phyloP scores from a whole-genome alignment of 345 rosid genomes.

The Salix koriyanagi region DNA sequence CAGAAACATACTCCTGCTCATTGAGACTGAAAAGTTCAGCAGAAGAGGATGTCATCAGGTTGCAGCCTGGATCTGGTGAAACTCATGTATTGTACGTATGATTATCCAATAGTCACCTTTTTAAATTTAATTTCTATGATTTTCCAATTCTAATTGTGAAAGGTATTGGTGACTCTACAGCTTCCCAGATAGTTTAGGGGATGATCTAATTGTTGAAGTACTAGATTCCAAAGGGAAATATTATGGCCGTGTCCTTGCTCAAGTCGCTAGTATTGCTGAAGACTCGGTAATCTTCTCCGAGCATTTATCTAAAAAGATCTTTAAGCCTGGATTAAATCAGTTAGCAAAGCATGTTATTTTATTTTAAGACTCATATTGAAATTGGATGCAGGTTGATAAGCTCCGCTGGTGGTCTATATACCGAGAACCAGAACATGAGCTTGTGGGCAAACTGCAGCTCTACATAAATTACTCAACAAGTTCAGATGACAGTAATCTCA shows the following conservation, averaged over 20 bases:
- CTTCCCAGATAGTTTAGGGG: slow-evolving; percentile 93
- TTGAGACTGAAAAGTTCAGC: slow-evolving; percentile 76
- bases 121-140: background rate
- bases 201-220: slow-evolving; percentile 87
- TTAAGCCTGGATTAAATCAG: background rate
- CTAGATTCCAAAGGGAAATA: slow-evolving; percentile 78
- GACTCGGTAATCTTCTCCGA: slow-evolving; percentile 44
- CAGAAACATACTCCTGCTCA: slow-evolving; percentile 77
- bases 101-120: slow-evolving; percentile 11
- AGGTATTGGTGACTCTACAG: slow-evolving; percentile 38
- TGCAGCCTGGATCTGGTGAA: slow-evolving; percentile 98
- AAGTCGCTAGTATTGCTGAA: slow-evolving; percentile 72
- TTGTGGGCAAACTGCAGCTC: slow-evolving; percentile 81
- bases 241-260: slow-evolving; percentile 87
- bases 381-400: slow-evolving; percentile 66
- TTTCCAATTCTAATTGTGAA: background rate
- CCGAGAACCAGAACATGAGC: slow-evolving; percentile 91
- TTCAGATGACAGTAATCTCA: slow-evolving; percentile 71
- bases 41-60: slow-evolving; percentile 67
- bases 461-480: slow-evolving; percentile 74
- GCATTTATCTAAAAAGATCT: background rate
- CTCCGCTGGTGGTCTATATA: slow-evolving; percentile 92
- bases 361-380: background rate
- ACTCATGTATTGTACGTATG: slow-evolving; percentile 79
- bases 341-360: background rate